Percentiles rank a stretch among this genome's conserved stretches.
Evolutionary conservation across 2,329 filamentous ascomycete genomes (phyloP).

Genomic region (Gnomoniopsis sp.): DNA sequence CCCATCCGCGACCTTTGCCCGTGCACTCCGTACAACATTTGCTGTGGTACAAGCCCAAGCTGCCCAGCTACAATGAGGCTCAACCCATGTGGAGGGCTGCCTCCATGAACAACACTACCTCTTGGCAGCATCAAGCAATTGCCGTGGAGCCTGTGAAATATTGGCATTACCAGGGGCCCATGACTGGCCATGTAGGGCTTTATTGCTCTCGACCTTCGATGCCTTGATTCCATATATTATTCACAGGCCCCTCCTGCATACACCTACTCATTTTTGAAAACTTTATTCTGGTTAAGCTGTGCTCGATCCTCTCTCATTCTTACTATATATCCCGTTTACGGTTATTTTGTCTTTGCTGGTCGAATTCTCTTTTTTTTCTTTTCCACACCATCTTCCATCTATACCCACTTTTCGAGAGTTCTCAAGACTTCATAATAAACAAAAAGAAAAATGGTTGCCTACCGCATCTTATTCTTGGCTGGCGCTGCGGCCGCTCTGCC

Average conservation of each 20-base stretch:
- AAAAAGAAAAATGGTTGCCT: conserved; percentile 33
- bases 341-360: conserved; percentile 35
- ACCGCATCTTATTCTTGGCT: conserved; percentile 33
- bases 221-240: conserved; percentile 29
- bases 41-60: no score
- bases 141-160: background rate
- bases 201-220: background rate
- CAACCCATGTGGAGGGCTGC: no score
- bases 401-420: background rate
- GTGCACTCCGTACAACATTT: background rate
- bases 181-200: background rate
- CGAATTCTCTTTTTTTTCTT: conserved; percentile 24
- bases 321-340: conserved; percentile 23
- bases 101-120: no score
- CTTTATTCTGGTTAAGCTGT: conserved; percentile 27
- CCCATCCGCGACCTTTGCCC: background rate
- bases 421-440: conserved; percentile 10
- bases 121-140: no score
- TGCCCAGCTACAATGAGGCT: background rate
- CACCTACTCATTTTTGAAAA: background rate
- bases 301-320: conserved; percentile 29
- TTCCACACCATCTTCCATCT: conserved; percentile 22
- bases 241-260: conserved; percentile 14
- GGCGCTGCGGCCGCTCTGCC: conserved; percentile 35
- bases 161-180: background rate